phyloP scores from a whole-genome alignment of 805 yeast genomes.

The Candida ortonii region DNA sequence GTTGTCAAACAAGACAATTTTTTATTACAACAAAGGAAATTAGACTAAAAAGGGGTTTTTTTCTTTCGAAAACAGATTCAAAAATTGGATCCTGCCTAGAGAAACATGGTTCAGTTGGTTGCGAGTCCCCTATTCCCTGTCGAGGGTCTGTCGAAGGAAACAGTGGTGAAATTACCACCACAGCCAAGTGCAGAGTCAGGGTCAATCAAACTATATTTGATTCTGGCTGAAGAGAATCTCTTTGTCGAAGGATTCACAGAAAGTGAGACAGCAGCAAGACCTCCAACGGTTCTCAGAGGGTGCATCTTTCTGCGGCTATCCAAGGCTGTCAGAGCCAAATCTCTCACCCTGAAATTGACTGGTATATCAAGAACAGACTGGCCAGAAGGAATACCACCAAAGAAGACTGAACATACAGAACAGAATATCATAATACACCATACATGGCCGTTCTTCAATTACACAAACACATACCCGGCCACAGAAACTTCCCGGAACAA shows the following conservation, averaged over 20 bases:
- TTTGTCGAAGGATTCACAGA: slow-evolving; percentile 80
- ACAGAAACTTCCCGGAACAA: slow-evolving; percentile 39
- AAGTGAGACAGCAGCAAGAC: slow-evolving; percentile 58
- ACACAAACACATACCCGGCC: slow-evolving; percentile 28
- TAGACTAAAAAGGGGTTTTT: no score
- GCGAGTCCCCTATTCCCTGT: slow-evolving; percentile 49
- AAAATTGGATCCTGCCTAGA: no score
- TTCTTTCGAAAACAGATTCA: no score
- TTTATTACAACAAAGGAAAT: no score
- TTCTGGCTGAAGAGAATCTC: slow-evolving; percentile 75
- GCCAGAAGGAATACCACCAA: slow-evolving; percentile 98
- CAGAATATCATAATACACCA: slow-evolving; percentile 66
- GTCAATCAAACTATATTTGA: slow-evolving; percentile 65
- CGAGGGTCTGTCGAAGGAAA: slow-evolving; percentile 35
- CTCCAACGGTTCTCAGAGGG: slow-evolving; percentile 82
- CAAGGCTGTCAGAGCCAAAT: slow-evolving; percentile 70
- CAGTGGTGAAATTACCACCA: slow-evolving; percentile 48
- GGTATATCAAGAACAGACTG: slow-evolving; percentile 83
- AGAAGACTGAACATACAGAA: slow-evolving; percentile 64
- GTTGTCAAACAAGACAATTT: no score
- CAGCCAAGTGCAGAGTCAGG: slow-evolving; percentile 60
- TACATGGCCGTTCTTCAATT: slow-evolving; percentile 84
- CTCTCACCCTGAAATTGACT: slow-evolving; percentile 55
- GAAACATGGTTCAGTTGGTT: slow-evolving; percentile 21
- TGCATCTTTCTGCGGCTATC: slow-evolving; percentile 64